A percentile compares a stretch with the other conserved stretches of the same genome.
These are phyloP conservation scores for Colletotrichum liriopes DNA, from an alignment of 2,329 filamentous ascomycete genomes.

Conservation along the genomic window DNA sequence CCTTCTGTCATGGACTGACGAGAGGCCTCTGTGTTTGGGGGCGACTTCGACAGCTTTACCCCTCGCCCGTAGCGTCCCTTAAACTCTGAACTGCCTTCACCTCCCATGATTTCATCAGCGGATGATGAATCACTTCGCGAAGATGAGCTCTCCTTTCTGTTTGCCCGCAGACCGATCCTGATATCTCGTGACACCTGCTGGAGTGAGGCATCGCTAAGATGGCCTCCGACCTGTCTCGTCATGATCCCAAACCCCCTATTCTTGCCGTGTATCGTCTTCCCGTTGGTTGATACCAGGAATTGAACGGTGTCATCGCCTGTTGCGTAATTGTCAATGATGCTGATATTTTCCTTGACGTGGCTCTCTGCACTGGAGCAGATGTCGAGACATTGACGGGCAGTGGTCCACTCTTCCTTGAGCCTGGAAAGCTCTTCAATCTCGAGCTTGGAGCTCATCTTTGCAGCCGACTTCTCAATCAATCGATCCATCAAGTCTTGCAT, in stretches of 20 bases:
- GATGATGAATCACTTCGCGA: background rate
- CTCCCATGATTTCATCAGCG: background rate
- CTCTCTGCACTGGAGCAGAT: conserved; percentile 13
- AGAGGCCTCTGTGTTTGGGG: background rate
- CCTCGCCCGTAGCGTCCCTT: conserved; percentile 36
- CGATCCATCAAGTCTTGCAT: conserved; percentile 4
- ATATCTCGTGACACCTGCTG: conserved; percentile 43
- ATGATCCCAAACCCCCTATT: conserved; percentile 42
- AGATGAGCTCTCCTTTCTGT: background rate
- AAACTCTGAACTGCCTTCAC: conserved; percentile 16
- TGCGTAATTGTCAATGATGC: conserved; percentile 42
- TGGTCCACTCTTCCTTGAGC: conserved; percentile 1
- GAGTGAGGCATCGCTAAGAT: conserved; percentile 43
- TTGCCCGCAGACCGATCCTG: background rate
- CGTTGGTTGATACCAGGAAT: conserved; percentile 43
- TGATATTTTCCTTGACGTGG: conserved; percentile 36
- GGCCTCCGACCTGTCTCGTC: conserved; percentile 42
- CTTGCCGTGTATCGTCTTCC: conserved; percentile 43
- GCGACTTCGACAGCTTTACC: conserved; percentile 21
- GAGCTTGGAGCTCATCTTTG: background rate
- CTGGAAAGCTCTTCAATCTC: background rate
- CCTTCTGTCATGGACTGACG: accelerated
- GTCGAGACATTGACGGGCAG: background rate
- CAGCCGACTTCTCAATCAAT: background rate
- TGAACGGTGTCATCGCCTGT: conserved; percentile 43